Conservation (phyloP, 495 filamentous ascomycete species). For the Pyrenula massariospora region DNA sequence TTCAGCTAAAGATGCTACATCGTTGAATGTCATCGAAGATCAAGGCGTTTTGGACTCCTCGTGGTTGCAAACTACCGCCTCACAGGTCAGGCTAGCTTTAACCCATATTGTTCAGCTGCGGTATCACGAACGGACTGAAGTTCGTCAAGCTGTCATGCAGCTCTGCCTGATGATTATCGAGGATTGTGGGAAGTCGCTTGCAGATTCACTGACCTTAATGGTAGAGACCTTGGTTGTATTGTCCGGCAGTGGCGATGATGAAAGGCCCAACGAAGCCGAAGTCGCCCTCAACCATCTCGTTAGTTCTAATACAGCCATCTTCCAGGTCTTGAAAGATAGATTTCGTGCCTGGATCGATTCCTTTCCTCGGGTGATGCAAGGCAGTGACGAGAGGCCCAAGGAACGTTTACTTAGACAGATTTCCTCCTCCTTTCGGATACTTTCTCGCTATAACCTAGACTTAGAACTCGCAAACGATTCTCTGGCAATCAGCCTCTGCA, state of each 20-base stretch:
- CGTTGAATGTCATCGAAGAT: slow-evolving; percentile 14
- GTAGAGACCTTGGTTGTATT: slow-evolving; percentile 74
- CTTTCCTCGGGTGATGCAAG: slow-evolving; percentile 73
- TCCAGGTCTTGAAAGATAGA: slow-evolving; percentile 57
- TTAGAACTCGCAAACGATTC: slow-evolving; percentile 58
- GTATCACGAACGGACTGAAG: slow-evolving; percentile 59
- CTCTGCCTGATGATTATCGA: slow-evolving; percentile 67
- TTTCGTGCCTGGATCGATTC: slow-evolving; percentile 72
- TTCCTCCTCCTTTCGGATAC: slow-evolving; percentile 56
- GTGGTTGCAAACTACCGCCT: slow-evolving; percentile 73
- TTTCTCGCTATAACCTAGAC: slow-evolving; percentile 52
- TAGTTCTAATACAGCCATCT: slow-evolving; percentile 48
- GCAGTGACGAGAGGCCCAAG: slow-evolving; percentile 69
- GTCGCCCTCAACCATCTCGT: slow-evolving; percentile 44
- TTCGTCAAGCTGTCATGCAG: slow-evolving; percentile 52
- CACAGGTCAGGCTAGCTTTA: slow-evolving; percentile 77
- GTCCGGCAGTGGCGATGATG: slow-evolving; percentile 37
- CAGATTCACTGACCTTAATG: slow-evolving; percentile 55
- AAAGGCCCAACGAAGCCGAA: slow-evolving; percentile 24
- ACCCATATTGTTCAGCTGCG: slow-evolving; percentile 66
- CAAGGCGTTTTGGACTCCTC: slow-evolving; percentile 33
- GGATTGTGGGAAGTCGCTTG: slow-evolving; percentile 62
- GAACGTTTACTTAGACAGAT: slow-evolving; percentile 60
- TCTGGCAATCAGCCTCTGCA: slow-evolving; percentile 42
- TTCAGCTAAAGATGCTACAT: slow-evolving; percentile 16